phyloP scores from a whole-genome alignment of 129 eudicot genomes.

The Helichrysum umbraculigerum region DNA sequence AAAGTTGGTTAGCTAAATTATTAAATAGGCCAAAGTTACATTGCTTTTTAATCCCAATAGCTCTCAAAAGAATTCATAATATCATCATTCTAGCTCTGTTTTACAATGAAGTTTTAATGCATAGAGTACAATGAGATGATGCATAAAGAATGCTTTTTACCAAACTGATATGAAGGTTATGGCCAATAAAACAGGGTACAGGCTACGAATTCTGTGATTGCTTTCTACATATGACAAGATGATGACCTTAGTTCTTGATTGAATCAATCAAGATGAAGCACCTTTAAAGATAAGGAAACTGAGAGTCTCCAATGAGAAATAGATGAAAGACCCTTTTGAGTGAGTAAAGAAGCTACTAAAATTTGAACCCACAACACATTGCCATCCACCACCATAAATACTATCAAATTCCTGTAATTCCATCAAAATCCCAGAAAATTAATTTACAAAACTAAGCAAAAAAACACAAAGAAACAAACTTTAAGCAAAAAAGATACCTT shows the following conservation, averaged over 20 bases:
- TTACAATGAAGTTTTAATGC: not conserved
- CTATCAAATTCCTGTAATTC: slow-evolving; percentile 53
- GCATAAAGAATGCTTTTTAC: slow-evolving; percentile 3
- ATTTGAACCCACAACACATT: slow-evolving; percentile 63
- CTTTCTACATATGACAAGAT: slow-evolving; percentile 6
- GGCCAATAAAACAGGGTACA: slow-evolving; percentile 14
- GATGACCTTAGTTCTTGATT: slow-evolving; percentile 11
- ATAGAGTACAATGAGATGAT: slow-evolving; percentile 17
- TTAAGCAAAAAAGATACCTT: slow-evolving; percentile 33
- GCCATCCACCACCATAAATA: slow-evolving; percentile 60
- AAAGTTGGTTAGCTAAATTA: not conserved
- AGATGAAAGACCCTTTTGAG: slow-evolving; percentile 54
- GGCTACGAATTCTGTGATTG: not conserved
- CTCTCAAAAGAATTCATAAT: not conserved
- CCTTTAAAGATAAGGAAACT: slow-evolving; percentile 63
- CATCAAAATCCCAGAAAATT: slow-evolving; percentile 8
- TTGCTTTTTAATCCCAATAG: not conserved
- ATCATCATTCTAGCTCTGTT: not conserved
- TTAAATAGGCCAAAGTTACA: not conserved
- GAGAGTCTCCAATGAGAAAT: slow-evolving; percentile 50
- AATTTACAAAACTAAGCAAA: not conserved
- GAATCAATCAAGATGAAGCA: slow-evolving; percentile 27
- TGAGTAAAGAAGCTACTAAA: slow-evolving; percentile 62
- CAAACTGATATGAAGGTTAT: slow-evolving; percentile 13
- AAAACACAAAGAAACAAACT: not conserved